Evolutionary conservation across 495 filamentous ascomycete species (phyloP), one percentile per base, ranked within the genome.

Genomic region (Eremomyces bilateralis): DNA sequence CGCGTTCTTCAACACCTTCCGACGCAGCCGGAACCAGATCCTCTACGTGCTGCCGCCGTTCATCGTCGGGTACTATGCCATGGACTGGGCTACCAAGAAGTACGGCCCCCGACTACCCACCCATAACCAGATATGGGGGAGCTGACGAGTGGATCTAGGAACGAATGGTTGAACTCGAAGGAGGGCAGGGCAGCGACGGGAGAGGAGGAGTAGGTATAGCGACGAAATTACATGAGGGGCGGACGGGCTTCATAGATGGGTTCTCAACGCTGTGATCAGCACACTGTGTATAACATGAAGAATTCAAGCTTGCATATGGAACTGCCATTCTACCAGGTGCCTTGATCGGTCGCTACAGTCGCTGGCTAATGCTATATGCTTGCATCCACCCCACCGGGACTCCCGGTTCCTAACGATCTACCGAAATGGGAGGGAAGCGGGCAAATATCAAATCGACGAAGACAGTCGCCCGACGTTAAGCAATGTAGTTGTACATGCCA

Each of bases 141-240:
- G 28, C 33, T 42, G 39, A 31, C 34, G 29, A 21, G 27, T 2
- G 4, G 5, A 4, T 20, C 3, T 45, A 91, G 83, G 54, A 93
- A 93, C 62, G 67, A 90, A 49, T 88, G 74, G 61, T 64, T 88
- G 45, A 88, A 90, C 67, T 88, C 79, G 48, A 93, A 93, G 69
- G 63, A 66, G 28, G 83, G 83, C 29, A 78, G 80, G 40, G 67
- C 50, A 57, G 51, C 71, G 39, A 56, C 39, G 25, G 54, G 53
- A 5, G 49, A 47, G 12, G 58, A 61, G 41, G 59, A 66, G 16
- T 35, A 35, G 20, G n/a, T n/a, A n/a, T n/a, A n/a, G n/a, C n/a
- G n/a, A n/a, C n/a, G n/a, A n/a, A n/a, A n/a, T n/a, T n/a, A n/a
- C n/a, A n/a, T n/a, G n/a, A n/a, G n/a, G n/a, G n/a, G n/a, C n/a